phyloP scores from a whole-genome alignment of 305 asterid species.

The Fraxinus albicans region DNA sequence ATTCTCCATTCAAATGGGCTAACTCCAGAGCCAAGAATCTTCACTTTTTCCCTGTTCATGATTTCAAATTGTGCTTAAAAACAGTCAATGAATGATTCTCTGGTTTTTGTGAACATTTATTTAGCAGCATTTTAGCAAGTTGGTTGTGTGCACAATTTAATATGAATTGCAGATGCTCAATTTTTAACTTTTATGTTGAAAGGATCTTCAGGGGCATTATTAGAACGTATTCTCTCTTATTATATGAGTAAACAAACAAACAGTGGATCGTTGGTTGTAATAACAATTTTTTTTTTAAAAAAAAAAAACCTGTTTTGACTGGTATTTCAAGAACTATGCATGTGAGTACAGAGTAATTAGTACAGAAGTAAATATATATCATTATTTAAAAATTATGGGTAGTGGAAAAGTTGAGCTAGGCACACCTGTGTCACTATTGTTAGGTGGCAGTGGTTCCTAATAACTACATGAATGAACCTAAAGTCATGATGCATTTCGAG shows the following conservation, averaged over 20 bases:
- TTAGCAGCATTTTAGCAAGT: background rate
- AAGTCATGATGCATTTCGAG: too few relatives aligned
- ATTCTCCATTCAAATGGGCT: constrained; percentile 9
- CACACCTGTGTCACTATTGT: too few relatives aligned
- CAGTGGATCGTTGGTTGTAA: background rate
- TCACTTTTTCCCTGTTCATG: background rate
- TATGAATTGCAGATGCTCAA: background rate
- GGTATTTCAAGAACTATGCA: too few relatives aligned
- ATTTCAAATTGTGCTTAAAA: background rate
- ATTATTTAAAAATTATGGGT: too few relatives aligned
- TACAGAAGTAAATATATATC: too few relatives aligned
- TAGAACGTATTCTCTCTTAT: background rate
- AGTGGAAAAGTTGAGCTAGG: too few relatives aligned
- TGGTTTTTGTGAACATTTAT: background rate
- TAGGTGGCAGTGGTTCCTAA: too few relatives aligned
- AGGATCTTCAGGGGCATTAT: background rate
- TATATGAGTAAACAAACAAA: background rate
- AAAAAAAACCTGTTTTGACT: too few relatives aligned
- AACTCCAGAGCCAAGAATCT: constrained; percentile 1
- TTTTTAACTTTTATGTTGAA: background rate
- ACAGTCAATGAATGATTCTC: background rate
- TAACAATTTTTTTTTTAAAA: too few relatives aligned
- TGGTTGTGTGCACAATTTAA: background rate
- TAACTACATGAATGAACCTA: too few relatives aligned
- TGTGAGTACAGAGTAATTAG: too few relatives aligned